phyloP scores from a whole-genome alignment of 2,329 filamentous ascomycete species.

The Fusarium ambrosium region DNA sequence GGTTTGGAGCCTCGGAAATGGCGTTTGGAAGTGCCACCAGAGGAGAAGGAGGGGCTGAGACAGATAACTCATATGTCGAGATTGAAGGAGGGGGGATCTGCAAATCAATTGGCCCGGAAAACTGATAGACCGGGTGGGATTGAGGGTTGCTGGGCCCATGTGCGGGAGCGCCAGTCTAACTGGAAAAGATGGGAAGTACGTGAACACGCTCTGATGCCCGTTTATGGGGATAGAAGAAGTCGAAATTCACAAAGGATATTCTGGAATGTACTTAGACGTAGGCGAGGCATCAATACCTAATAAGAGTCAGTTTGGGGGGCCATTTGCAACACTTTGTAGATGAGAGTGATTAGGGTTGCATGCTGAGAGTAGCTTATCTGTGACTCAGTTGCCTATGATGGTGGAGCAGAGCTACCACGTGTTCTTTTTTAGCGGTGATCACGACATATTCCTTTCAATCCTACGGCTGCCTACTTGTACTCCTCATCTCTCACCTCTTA shows the following conservation, averaged over 20 bases:
- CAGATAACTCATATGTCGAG: background rate
- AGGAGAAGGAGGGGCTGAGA: background rate
- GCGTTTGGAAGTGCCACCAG: background rate
- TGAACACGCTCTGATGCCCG: fast-evolving
- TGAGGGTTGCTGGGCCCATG: background rate
- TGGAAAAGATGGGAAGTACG: background rate
- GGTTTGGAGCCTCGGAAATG: background rate
- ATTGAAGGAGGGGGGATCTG: fast-evolving
- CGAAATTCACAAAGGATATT: background rate
- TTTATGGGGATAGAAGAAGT: background rate
- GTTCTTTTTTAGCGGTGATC: background rate
- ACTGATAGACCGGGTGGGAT: background rate
- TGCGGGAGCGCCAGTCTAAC: background rate
- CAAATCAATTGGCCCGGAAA: background rate
- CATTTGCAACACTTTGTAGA: background rate
- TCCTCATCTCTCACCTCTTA: background rate
- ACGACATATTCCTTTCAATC: background rate
- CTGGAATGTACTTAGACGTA: background rate
- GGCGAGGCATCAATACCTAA: background rate
- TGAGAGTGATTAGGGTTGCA: background rate
- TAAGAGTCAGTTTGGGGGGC: background rate
- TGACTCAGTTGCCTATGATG: background rate
- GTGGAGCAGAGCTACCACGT: background rate
- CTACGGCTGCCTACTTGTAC: too few relatives aligned
- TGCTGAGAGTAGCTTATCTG: background rate